These are phyloP conservation scores for Phyllosticta capitalensis DNA, from an alignment of 2,329 filamentous ascomycete genomes.

Conservation along the genomic window DNA sequence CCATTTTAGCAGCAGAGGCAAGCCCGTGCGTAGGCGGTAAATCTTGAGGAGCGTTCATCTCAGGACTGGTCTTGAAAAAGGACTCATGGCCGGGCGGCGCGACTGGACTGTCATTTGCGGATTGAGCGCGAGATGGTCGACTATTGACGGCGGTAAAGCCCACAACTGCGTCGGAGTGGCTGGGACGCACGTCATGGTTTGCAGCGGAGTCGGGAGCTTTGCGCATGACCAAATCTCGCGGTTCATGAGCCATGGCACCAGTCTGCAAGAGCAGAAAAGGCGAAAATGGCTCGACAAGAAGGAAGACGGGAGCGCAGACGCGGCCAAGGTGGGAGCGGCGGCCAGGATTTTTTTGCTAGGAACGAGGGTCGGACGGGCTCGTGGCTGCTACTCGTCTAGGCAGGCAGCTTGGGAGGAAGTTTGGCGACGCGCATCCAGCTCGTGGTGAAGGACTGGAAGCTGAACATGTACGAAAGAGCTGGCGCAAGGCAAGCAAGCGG, in stretches of 20 bases:
- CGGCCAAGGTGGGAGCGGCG: not conserved
- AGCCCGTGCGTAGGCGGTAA: not conserved
- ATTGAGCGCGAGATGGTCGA: not conserved
- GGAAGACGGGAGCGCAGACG: not conserved
- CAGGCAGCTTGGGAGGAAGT: not conserved
- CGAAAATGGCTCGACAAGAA: not conserved
- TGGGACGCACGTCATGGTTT: conserved; percentile 1
- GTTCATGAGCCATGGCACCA: not conserved
- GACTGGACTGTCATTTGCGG: not conserved
- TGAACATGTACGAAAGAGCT: not conserved
- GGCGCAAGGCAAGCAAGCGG: not conserved
- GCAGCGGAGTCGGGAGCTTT: not conserved
- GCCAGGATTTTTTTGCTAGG: not conserved
- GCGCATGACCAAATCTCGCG: not conserved
- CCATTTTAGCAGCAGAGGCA: not conserved
- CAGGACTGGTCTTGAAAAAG: not conserved
- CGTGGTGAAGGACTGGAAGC: not conserved
- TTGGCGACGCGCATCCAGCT: not conserved
- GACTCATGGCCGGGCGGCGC: not conserved
- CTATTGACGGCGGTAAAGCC: conserved; percentile 11
- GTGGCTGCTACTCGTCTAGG: not conserved
- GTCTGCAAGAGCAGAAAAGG: not conserved
- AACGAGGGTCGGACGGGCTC: not conserved
- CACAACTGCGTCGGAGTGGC: not conserved
- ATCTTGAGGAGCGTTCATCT: not conserved